A percentile compares a stretch with the other conserved stretches of the same genome.
Conservation (phyloP, 331 rosid species). For the Acacia pycnantha region DNA sequence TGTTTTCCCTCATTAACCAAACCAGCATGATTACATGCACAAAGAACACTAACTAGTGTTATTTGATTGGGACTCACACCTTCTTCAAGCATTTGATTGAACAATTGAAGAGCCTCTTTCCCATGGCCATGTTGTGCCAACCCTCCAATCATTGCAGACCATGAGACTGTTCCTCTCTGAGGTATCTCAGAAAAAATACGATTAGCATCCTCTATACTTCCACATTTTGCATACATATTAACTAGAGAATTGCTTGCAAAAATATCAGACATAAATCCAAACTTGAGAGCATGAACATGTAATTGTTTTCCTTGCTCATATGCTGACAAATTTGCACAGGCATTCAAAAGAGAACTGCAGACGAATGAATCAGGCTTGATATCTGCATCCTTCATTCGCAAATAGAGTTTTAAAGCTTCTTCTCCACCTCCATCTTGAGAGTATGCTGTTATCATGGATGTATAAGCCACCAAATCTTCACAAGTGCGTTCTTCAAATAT, state of each 20-base stretch:
- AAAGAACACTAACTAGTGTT: constrained; percentile 82
- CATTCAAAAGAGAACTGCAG: constrained; percentile 88
- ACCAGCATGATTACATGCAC: constrained; percentile 92
- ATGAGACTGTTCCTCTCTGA: constrained; percentile 72
- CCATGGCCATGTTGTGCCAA: constrained; percentile 90
- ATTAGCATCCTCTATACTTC: constrained; percentile 77
- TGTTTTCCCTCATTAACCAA: constrained; percentile 71
- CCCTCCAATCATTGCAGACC: constrained; percentile 98
- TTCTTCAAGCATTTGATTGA: constrained; percentile 69
- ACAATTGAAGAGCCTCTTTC: constrained; percentile 68
- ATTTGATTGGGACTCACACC: constrained; percentile 76
- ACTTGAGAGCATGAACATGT: constrained; percentile 76
- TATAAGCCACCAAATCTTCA: constrained; percentile 86
- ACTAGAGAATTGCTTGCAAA: constrained; percentile 91
- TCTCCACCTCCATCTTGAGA: constrained; percentile 81
- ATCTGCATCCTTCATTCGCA: constrained; percentile 54
- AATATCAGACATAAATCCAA: constrained; percentile 73
- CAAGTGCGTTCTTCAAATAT: constrained; percentile 61
- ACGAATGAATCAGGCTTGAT: constrained; percentile 70
- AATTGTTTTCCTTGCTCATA: constrained; percentile 89
- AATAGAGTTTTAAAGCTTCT: constrained; percentile 78
- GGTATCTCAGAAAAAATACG: constrained; percentile 75
- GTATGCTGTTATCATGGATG: constrained; percentile 87
- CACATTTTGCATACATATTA: constrained; percentile 93
- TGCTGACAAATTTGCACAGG: constrained; percentile 81